These are phyloP conservation scores for Neurospora sp. DNA, from an alignment of 495 filamentous ascomycete genomes.

Conservation along the genomic window DNA sequence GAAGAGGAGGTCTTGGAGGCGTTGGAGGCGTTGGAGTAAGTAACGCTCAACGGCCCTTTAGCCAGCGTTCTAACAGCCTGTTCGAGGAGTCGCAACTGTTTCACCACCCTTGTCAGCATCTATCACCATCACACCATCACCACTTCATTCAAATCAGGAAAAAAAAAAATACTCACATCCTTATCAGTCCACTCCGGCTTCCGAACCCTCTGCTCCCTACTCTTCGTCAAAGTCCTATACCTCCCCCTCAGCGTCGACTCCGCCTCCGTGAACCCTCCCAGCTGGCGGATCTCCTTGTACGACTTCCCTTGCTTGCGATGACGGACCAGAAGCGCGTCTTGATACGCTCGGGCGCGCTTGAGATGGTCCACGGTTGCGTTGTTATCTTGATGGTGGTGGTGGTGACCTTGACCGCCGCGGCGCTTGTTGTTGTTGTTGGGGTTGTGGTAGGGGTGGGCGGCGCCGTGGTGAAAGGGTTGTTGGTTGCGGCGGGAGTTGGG, in stretches of 20 bases:
- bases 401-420: background rate
- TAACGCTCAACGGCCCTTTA: background rate
- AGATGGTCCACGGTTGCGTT: background rate
- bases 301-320: constrained; percentile 56
- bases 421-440: background rate
- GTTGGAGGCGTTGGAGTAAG: background rate
- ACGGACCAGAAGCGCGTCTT: constrained; percentile 56
- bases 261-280: constrained; percentile 60
- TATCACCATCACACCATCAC: background rate
- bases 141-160: background rate
- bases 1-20: background rate
- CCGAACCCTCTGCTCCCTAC: constrained; percentile 59
- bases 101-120: no score
- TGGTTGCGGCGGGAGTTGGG: background rate
- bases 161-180: constrained; percentile 46
- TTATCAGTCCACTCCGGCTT: constrained; percentile 66
- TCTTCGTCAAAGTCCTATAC: constrained; percentile 69
- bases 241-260: constrained; percentile 83
- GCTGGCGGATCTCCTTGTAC: constrained; percentile 66
- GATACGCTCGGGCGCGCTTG: constrained; percentile 11
- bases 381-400: background rate
- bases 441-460: background rate
- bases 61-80: constrained; percentile 34
- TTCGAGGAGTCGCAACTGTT: constrained; percentile 39
- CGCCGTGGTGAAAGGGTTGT: background rate